Percentiles rank a stretch among this genome's conserved stretches.
These are phyloP conservation scores for Sugiyamaella grinbergsii DNA, from an alignment of 1,139 yeast genomes.

Conservation along the genomic window DNA sequence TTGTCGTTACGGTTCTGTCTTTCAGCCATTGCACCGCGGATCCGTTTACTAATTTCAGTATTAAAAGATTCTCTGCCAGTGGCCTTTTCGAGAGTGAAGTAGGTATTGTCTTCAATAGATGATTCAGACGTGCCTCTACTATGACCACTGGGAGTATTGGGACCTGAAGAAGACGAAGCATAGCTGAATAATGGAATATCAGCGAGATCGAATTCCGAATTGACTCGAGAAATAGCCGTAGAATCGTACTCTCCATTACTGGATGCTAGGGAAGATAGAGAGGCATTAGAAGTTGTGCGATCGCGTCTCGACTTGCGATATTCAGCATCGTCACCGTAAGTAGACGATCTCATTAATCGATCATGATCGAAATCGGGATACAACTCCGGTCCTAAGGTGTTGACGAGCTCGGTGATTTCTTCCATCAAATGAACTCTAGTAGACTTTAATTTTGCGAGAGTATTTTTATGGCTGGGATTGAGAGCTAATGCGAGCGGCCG, in stretches of 20 bases:
- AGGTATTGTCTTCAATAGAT: slow-evolving; percentile 20
- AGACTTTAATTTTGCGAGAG: slow-evolving; percentile 57
- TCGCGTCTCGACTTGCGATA: slow-evolving; percentile 2
- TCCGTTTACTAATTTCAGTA: slow-evolving; percentile 36
- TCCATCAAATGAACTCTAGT: slow-evolving; percentile 57
- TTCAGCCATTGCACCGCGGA: slow-evolving; percentile 38
- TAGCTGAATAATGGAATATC: slow-evolving; percentile 54
- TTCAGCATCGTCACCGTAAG: slow-evolving; percentile 13
- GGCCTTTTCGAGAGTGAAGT: slow-evolving; percentile 12
- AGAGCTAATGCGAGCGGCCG: slow-evolving; percentile 80
- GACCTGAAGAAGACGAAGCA: slow-evolving; percentile 20
- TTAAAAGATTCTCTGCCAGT: slow-evolving; percentile 32
- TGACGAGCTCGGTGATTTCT: slow-evolving; percentile 67
- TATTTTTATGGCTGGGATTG: slow-evolving; percentile 49
- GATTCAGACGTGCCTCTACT: slow-evolving; percentile 20
- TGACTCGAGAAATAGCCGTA: slow-evolving; percentile 56
- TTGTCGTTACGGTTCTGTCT: slow-evolving; percentile 24
- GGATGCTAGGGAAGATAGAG: slow-evolving; percentile 32
- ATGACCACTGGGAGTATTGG: slow-evolving; percentile 19
- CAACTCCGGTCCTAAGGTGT: slow-evolving; percentile 72
- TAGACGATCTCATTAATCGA: slow-evolving; percentile 24
- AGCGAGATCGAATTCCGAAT: slow-evolving; percentile 56
- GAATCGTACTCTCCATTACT: slow-evolving; percentile 37
- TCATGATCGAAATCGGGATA: slow-evolving; percentile 71
- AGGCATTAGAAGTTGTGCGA: slow-evolving; percentile 25